Conservation (phyloP, 1,284 basidiomycete species). For the Uromyces viciae-fabae region DNA sequence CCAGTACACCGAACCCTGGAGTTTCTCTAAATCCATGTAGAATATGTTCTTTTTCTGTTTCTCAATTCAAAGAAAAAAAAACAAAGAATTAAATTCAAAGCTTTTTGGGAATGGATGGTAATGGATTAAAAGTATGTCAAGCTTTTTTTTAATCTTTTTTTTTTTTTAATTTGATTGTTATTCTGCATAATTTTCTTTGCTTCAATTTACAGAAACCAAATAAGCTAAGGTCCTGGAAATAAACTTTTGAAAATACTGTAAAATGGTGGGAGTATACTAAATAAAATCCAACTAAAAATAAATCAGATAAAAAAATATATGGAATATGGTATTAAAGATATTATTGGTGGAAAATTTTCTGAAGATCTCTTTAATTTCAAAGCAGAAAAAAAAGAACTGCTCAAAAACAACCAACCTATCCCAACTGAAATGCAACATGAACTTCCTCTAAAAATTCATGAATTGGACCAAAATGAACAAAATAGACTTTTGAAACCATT, state of each 20-base stretch:
- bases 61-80: not conserved
- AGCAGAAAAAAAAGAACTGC: not conserved
- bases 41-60: not conserved
- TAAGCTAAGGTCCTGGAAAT: not conserved
- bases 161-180: not conserved
- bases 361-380: not conserved
- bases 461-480: not conserved
- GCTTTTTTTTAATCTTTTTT: constrained; percentile 6
- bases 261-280: not conserved
- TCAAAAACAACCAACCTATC: not conserved
- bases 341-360: not conserved
- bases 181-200: not conserved
- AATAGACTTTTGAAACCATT: not conserved
- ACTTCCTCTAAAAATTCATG: not conserved
- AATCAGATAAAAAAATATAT: not conserved
- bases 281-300: not conserved
- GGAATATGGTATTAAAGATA: not conserved
- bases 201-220: not conserved
- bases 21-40: not conserved
- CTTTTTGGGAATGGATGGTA: not conserved
- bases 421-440: not conserved
- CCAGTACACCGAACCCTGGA: not conserved
- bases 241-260: not conserved
- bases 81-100: not conserved
- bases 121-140: constrained; percentile 4